phyloP scores from a whole-genome alignment of 2,329 filamentous ascomycete genomes.

The Sclerotinia nivalis region DNA sequence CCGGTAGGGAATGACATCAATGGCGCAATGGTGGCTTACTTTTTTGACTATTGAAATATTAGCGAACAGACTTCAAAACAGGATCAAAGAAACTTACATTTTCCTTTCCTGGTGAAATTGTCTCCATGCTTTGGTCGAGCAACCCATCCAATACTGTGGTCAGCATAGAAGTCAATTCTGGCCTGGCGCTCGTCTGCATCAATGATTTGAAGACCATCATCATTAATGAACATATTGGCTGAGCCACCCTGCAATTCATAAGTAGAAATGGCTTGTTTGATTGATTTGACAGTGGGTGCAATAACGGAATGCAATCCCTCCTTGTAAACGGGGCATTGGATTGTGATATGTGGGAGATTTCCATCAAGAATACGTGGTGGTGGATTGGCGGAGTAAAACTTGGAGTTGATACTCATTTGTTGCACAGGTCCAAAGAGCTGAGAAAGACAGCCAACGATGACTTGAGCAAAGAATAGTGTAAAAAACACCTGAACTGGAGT shows the following conservation, averaged over 20 bases:
- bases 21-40: constrained; percentile 36
- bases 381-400: constrained; percentile 76
- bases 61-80: constrained; percentile 25
- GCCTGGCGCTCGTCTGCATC: constrained; percentile 61
- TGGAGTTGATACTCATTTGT: constrained; percentile 74
- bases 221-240: constrained; percentile 75
- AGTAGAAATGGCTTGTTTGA: constrained; percentile 75
- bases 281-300: constrained; percentile 71
- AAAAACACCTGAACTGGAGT: constrained; percentile 77
- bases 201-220: constrained; percentile 71
- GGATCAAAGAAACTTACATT: constrained; percentile 43
- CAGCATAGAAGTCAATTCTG: constrained; percentile 67
- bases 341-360: constrained; percentile 70
- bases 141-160: constrained; percentile 70
- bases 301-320: constrained; percentile 77
- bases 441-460: constrained; percentile 72
- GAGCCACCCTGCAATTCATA: constrained; percentile 78
- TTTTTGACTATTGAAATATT: constrained; percentile 42
- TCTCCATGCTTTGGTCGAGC: constrained; percentile 65
- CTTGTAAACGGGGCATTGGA: constrained; percentile 88
- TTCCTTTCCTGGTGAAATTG: constrained; percentile 62
- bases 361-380: constrained; percentile 59
- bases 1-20: background rate
- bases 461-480: constrained; percentile 78
- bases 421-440: constrained; percentile 75